Percentiles rank a stretch among this genome's conserved stretches.
Evolutionary conservation across 257 asterid genomes (phyloP).

Genomic region (Solanum neorickii): DNA sequence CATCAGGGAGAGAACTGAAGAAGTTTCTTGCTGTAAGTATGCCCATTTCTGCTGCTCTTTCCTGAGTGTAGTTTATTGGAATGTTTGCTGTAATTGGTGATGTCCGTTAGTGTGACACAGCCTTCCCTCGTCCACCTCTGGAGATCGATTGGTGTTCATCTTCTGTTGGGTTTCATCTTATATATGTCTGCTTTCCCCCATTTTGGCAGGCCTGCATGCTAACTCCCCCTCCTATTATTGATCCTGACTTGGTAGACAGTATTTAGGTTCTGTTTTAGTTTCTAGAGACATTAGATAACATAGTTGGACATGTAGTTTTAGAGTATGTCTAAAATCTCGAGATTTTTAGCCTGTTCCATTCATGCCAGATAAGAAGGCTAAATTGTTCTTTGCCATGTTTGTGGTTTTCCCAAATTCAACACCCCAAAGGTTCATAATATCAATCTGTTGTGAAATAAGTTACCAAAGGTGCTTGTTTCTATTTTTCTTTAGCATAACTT

Average conservation of each 20-base stretch:
- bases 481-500: neutral
- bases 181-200: neutral
- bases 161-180: neutral
- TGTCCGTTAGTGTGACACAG: neutral
- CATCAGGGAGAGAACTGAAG: slow-evolving; percentile 80
- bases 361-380: neutral
- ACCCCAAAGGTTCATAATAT: neutral
- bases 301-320: neutral
- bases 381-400: neutral
- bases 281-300: neutral
- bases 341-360: neutral
- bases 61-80: neutral
- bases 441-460: neutral
- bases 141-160: neutral
- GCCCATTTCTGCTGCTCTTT: neutral
- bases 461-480: neutral
- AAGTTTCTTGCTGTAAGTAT: slow-evolving; percentile 60
- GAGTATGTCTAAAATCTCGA: neutral
- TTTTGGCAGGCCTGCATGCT: neutral
- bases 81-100: neutral
- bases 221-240: neutral
- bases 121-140: neutral
- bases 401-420: neutral
- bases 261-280: neutral
- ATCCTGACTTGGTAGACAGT: neutral